A percentile compares a stretch with the other conserved stretches of the same genome.
These are phyloP conservation scores for Ganoderma multipileum DNA, from an alignment of 1,284 basidiomycete species.

Conservation along the genomic window DNA sequence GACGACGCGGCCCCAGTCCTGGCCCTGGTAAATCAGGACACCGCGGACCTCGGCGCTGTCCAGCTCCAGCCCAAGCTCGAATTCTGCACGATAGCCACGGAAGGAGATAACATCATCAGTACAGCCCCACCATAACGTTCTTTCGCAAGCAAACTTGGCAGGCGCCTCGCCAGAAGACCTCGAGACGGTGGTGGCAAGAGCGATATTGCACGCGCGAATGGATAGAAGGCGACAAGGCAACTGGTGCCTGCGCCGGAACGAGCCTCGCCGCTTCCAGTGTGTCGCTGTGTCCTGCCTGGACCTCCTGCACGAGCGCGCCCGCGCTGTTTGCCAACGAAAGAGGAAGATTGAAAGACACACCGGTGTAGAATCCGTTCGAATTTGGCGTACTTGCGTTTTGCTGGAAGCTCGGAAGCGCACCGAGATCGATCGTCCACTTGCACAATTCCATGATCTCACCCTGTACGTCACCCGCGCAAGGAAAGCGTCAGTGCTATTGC, in stretches of 20 bases:
- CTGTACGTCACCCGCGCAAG: conserved; percentile 33
- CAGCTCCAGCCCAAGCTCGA: conserved; percentile 80
- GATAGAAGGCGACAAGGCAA: background rate
- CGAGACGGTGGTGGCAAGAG: background rate
- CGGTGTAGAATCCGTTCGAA: conserved; percentile 77
- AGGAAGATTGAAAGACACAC: conserved; percentile 44
- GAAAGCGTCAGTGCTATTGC: conserved; percentile 10
- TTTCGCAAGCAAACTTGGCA: background rate
- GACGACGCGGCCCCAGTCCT: conserved; percentile 76
- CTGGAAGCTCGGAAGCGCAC: conserved; percentile 76
- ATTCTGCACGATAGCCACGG: conserved; percentile 53
- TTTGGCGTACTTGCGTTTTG: conserved; percentile 63
- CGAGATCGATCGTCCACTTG: conserved; percentile 86
- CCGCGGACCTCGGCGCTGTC: conserved; percentile 85
- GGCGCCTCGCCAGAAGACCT: background rate
- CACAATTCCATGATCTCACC: conserved; percentile 78
- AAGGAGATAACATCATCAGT: conserved; percentile 4
- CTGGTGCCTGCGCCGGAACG: background rate
- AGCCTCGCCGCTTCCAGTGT: background rate
- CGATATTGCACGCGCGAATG: background rate
- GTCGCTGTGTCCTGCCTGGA: background rate
- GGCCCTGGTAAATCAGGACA: conserved; percentile 71
- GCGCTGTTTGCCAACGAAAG: background rate
- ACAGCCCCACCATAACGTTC: background rate
- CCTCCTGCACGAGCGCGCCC: conserved; percentile 3